Percentiles rank a stretch among this genome's conserved stretches.
Conservation (phyloP, 192 early-diverging fungal genomes). For the Glomus cerebriforme region DNA sequence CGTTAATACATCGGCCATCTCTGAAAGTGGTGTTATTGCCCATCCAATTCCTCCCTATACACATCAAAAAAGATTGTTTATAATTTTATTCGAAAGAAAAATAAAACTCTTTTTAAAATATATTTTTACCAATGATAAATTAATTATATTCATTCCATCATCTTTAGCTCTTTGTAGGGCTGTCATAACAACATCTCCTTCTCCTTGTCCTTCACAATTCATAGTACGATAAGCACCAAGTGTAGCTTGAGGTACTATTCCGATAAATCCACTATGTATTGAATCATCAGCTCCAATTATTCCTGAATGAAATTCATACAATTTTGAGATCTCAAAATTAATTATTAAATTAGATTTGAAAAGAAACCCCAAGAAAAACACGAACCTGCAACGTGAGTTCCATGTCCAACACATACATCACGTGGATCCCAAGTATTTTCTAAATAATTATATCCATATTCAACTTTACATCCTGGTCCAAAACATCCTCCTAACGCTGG, state of each 20-base stretch:
- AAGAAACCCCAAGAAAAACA: too few relatives aligned
- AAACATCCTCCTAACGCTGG: slow-evolving; percentile 63
- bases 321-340: not conserved
- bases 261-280: slow-evolving; percentile 50
- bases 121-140: slow-evolving; percentile 12
- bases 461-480: slow-evolving; percentile 54
- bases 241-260: slow-evolving; percentile 67
- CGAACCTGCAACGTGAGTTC: slow-evolving; percentile 64
- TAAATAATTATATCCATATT: slow-evolving; percentile 60
- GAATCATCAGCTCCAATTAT: slow-evolving; percentile 56
- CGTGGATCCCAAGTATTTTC: slow-evolving; percentile 60
- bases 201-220: slow-evolving; percentile 50
- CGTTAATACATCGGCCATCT: slow-evolving; percentile 47
- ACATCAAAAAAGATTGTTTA: not conserved
- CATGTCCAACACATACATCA: slow-evolving; percentile 64
- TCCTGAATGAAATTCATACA: not conserved
- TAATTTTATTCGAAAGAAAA: not conserved
- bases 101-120: not conserved
- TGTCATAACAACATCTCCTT: slow-evolving; percentile 58
- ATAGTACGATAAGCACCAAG: slow-evolving; percentile 69
- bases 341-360: not conserved
- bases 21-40: slow-evolving; percentile 48
- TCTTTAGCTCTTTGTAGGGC: slow-evolving; percentile 46
- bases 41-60: slow-evolving; percentile 40
- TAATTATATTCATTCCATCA: slow-evolving; percentile 33